Percentiles rank a stretch among this genome's conserved stretches.
phyloP scores from a whole-genome alignment of 192 early-diverging fungal species.

The Entomortierella lignicola region DNA sequence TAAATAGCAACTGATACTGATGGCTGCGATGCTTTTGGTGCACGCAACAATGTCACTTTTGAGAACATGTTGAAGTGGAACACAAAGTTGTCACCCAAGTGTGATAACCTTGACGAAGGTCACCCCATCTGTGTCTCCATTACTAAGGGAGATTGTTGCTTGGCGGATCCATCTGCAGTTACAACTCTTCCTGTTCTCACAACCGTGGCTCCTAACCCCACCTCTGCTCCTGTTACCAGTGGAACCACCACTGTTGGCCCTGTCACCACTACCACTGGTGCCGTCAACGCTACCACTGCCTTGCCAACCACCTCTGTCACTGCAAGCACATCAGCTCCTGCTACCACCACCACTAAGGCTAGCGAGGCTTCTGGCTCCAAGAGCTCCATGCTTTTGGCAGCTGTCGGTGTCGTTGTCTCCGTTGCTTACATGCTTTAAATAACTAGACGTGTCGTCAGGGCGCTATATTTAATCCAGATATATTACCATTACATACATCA shows the following conservation, averaged over 20 bases:
- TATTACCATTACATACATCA: no score
- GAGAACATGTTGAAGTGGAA: slow-evolving; percentile 22
- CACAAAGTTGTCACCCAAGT: neutral
- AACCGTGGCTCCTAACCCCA: neutral
- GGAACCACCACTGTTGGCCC: neutral
- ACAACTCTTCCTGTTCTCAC: neutral
- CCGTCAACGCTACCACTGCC: neutral
- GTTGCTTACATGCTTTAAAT: slow-evolving; percentile 38
- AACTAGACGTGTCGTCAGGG: no score
- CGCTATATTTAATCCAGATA: no score
- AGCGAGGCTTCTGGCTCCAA: slow-evolving; percentile 15
- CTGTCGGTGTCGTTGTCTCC: slow-evolving; percentile 22
- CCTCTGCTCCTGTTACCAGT: neutral
- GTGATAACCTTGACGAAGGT: slow-evolving; percentile 19
- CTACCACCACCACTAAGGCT: neutral
- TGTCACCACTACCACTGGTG: neutral
- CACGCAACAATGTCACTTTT: slow-evolving; percentile 5
- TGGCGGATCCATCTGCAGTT: neutral
- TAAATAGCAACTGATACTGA: slow-evolving; percentile 5
- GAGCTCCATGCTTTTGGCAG: slow-evolving; percentile 34
- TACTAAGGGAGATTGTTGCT: slow-evolving; percentile 11
- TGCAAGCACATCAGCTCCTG: neutral
- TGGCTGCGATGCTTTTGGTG: slow-evolving; percentile 15
- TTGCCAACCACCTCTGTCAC: neutral
- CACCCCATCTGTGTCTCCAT: slow-evolving; percentile 31